phyloP scores from a whole-genome alignment of 192 early-diverging fungal genomes.

The Entomortierella parvispora region DNA sequence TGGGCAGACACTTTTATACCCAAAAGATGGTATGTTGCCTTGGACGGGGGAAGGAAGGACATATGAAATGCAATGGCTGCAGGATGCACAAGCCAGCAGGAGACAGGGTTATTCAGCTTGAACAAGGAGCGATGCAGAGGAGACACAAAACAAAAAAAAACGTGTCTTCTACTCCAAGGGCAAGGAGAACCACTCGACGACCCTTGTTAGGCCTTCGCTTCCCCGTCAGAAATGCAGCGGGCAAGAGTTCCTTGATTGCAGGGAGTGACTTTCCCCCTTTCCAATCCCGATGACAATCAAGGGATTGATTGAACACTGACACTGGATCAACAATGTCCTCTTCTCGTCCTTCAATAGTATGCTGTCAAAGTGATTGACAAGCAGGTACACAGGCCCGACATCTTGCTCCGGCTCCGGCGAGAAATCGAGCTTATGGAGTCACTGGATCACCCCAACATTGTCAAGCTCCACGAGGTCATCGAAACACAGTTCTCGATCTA shows the following conservation, averaged over 20 bases:
- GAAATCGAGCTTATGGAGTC: slow-evolving; percentile 85
- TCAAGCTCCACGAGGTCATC: slow-evolving; percentile 85
- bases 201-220: too few species aligned
- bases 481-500: slow-evolving; percentile 84
- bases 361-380: slow-evolving; percentile 64
- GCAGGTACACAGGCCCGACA: slow-evolving; percentile 59
- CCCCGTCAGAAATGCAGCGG: too few species aligned
- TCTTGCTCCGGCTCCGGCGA: slow-evolving; percentile 77
- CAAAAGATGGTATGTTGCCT: slow-evolving; percentile 28
- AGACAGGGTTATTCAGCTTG: background rate
- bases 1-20: slow-evolving; percentile 70
- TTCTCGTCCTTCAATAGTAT: slow-evolving; percentile 22
- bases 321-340: background rate
- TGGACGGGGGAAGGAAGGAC: slow-evolving; percentile 4
- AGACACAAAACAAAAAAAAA: background rate
- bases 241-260: too few species aligned
- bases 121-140: background rate
- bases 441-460: slow-evolving; percentile 90
- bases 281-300: too few species aligned
- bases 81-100: background rate
- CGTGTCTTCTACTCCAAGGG: background rate
- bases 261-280: too few species aligned
- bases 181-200: too few species aligned
- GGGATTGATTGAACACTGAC: too few species aligned
- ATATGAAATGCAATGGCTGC: background rate